phyloP scores from a whole-genome alignment of 352 stramenopile species.

The Phytophthora agathidicida region DNA sequence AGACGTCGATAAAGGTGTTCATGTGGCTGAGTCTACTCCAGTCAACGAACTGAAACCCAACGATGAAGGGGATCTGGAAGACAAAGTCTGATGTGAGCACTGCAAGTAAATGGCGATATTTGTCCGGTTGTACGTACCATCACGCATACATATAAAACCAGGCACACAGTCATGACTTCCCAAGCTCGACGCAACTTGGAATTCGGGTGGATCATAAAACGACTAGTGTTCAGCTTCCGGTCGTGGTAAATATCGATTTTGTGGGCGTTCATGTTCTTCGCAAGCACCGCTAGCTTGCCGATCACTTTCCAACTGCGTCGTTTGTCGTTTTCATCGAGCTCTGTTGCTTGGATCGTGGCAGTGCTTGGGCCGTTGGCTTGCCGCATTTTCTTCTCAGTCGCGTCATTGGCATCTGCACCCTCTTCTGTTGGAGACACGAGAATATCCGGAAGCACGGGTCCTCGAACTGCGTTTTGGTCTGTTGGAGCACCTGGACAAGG shows the following conservation, averaged over 20 bases:
- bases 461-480: slow-evolving; percentile 1
- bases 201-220: slow-evolving; percentile 85
- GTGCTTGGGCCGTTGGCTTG: slow-evolving; percentile 3
- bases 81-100: too few relatives aligned
- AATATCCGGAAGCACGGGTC: slow-evolving; percentile 7
- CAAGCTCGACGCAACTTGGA: slow-evolving; percentile 74
- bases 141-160: slow-evolving; percentile 80
- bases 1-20: slow-evolving; percentile 80
- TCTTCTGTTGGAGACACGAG: background rate
- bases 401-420: background rate
- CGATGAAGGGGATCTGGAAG: slow-evolving; percentile 51
- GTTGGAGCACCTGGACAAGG: background rate
- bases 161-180: slow-evolving; percentile 71
- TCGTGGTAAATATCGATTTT: slow-evolving; percentile 86
- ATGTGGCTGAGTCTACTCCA: slow-evolving; percentile 52
- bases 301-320: slow-evolving; percentile 35
- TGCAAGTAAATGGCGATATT: too few relatives aligned
- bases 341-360: slow-evolving; percentile 12
- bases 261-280: slow-evolving; percentile 43
- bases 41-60: slow-evolving; percentile 76
- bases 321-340: slow-evolving; percentile 4
- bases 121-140: slow-evolving; percentile 38
- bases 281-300: slow-evolving; percentile 33
- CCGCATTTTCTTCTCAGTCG: background rate
- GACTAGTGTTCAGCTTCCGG: slow-evolving; percentile 50